Evolutionary conservation across 2,329 filamentous ascomycete species (phyloP), one percentile per base, ranked within the genome.

Genomic region (Emergomyces africanus): DNA sequence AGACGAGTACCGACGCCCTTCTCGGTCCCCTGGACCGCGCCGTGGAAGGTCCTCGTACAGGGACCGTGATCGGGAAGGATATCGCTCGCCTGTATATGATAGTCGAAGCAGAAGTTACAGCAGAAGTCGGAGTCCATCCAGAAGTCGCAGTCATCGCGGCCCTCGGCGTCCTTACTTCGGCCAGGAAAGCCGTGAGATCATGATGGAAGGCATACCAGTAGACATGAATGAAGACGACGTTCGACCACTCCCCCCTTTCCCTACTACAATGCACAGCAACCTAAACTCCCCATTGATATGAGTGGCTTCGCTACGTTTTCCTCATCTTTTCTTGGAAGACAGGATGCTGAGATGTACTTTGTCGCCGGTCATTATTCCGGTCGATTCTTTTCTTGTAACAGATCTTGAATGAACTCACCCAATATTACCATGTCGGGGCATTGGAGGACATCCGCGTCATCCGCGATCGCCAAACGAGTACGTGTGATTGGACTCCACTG

Each of bases 401-500:
- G 81, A 81, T 83, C 68, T 75, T 76, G 65, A 74, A 74, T 71
- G 80, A 83, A 74, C 73, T 83, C 65, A 72, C 73, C 64, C 75
- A 79, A 64, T 75, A 74, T 63, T 78, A 82, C 63, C 71, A 76
- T 65, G 71, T 81, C 62, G 73, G 78, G 59, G 75, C 74, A n/a
- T 69, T 83, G 61, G 80, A 83, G 65, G 80, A 82, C 64, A 73
- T 83, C 54, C 75, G 80, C 20, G 73, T 83, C 57, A 83, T 83
- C 64, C 79, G 80, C 61, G 81, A 83, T 64, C 77, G 80, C 59
- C 78, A 80, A 61, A 83, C 80, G 23, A 81, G 81, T 83, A 71
- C 30, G 59, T 49, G 42, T 61, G 56, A 57, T 50, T 2, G 25
- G 10, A 6, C 49, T 25, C 61, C 57, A 28, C 20, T 58, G 59